A percentile compares a stretch with the other conserved stretches of the same genome.
phyloP scores from a whole-genome alignment of 257 asterid species.

The Henckelia pumila region DNA sequence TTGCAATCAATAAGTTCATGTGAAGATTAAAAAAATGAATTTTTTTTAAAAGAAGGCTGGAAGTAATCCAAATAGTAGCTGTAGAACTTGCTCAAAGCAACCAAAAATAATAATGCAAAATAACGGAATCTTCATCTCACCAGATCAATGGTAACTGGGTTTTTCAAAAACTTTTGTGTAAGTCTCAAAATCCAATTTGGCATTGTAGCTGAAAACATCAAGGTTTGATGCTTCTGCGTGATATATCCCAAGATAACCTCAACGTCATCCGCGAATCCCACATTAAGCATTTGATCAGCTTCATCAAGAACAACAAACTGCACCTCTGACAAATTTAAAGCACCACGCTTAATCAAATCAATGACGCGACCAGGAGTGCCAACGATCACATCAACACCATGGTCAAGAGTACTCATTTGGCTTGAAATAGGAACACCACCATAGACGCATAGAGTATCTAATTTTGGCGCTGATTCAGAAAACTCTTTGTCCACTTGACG shows the following conservation, averaged over 20 bases:
- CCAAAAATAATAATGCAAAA: background rate
- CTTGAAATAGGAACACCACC: constrained; percentile 80
- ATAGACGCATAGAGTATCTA: constrained; percentile 82
- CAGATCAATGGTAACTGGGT: constrained; percentile 77
- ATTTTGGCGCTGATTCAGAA: constrained; percentile 61
- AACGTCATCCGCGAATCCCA: constrained; percentile 96
- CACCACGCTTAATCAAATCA: constrained; percentile 85
- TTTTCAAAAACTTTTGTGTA: constrained; percentile 74
- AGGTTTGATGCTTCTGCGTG: constrained; percentile 78
- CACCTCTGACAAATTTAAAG: constrained; percentile 65
- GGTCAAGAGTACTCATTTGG: constrained; percentile 81
- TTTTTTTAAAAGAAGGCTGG: background rate
- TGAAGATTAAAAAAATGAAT: constrained; percentile 11
- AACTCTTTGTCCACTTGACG: constrained; percentile 90
- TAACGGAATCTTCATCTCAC: constrained; percentile 43
- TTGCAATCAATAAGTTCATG: constrained; percentile 17
- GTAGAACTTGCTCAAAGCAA: background rate
- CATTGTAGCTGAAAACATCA: constrained; percentile 99
- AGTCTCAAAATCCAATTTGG: constrained; percentile 85
- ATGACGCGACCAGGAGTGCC: constrained; percentile 96
- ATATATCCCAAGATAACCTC: constrained; percentile 76
- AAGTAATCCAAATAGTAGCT: constrained; percentile 10
- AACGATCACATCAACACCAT: constrained; percentile 80
- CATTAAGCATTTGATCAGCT: constrained; percentile 98
- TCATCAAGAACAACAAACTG: constrained; percentile 89